phyloP scores from a whole-genome alignment of 2,329 filamentous ascomycete species.

The Penicillium sclerotiorum region DNA sequence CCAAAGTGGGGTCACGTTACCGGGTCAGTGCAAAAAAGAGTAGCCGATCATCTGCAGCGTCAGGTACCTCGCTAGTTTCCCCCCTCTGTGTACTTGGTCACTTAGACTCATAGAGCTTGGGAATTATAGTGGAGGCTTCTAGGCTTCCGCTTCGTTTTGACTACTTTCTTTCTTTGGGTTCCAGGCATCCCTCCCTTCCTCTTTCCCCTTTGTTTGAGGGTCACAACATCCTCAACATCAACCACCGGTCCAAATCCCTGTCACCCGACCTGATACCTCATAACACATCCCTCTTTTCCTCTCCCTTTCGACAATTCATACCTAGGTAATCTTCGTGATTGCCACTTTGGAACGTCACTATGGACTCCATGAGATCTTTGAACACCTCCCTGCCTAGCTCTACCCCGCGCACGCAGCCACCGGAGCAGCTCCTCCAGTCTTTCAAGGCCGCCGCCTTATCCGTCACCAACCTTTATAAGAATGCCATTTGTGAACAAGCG shows the following conservation, averaged over 20 bases:
- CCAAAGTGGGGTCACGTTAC: conserved; percentile 42
- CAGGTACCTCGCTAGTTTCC: conserved; percentile 15
- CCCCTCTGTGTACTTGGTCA: conserved; percentile 8
- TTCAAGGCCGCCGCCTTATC: conserved; percentile 93
- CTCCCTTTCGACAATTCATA: neutral
- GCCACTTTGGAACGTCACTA: too few relatives aligned
- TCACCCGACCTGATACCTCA: neutral
- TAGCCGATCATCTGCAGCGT: conserved; percentile 30
- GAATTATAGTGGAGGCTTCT: neutral
- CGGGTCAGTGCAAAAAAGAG: conserved; percentile 35
- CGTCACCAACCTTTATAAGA: conserved; percentile 96
- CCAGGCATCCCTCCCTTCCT: neutral
- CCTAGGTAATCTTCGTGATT: too few relatives aligned
- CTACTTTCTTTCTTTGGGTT: neutral
- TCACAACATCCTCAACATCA: neutral
- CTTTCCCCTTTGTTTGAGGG: conserved; percentile 10
- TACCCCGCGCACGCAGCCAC: conserved; percentile 50
- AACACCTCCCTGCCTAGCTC: conserved; percentile 63
- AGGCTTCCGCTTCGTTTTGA: neutral
- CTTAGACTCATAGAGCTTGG: conserved; percentile 2
- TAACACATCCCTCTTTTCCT: conserved; percentile 8
- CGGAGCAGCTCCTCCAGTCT: conserved; percentile 71
- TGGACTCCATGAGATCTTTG: conserved; percentile 67
- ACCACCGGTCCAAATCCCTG: neutral
- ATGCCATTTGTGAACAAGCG: conserved; percentile 75